These are phyloP conservation scores for Pezizomycotina sp. DNA, from an alignment of 2,329 filamentous ascomycete species.

Conservation along the genomic window DNA sequence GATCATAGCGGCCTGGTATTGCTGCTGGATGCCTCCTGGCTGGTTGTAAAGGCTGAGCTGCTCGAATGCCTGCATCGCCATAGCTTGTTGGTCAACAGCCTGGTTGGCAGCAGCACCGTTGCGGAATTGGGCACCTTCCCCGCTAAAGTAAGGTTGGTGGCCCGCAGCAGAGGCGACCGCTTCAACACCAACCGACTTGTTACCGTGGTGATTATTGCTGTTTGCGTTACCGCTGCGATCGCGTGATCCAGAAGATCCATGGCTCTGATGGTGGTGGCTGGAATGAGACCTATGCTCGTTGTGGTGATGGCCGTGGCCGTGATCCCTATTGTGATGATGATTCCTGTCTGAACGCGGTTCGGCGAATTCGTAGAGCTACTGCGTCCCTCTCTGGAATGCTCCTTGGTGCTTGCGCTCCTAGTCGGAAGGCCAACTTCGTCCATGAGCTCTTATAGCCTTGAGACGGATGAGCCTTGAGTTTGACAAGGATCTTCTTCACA, in stretches of 20 bases:
- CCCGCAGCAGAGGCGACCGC: constrained; percentile 18
- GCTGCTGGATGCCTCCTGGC: constrained; percentile 13
- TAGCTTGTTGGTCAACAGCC: constrained; percentile 21
- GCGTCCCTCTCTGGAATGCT: constrained; percentile 18
- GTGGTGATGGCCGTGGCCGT: constrained; percentile 20
- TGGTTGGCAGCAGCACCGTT: constrained; percentile 21
- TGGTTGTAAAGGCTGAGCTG: constrained; percentile 21
- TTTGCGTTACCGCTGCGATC: constrained; percentile 16
- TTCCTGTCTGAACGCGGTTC: constrained; percentile 19
- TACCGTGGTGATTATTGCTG: constrained; percentile 19
- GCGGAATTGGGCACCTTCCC: constrained; percentile 19
- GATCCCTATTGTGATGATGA: constrained; percentile 19
- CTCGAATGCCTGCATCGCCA: constrained; percentile 23
- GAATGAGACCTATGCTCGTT: constrained; percentile 3
- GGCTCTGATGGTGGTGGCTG: constrained; percentile 1
- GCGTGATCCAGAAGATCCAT: neutral
- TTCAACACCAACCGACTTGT: constrained; percentile 18
- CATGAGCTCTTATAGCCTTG: constrained; percentile 99
- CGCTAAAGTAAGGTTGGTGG: constrained; percentile 19
- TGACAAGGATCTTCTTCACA: constrained; percentile 71
- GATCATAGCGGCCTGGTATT: constrained; percentile 20
- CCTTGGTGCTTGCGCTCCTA: constrained; percentile 31
- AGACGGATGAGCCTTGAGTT: constrained; percentile 80
- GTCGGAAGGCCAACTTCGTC: constrained; percentile 88
- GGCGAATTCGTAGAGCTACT: constrained; percentile 21